Evolutionary conservation across 2,329 filamentous ascomycete species (phyloP), one percentile per base, ranked within the genome.

Genomic region (Colletotrichum limetticola): DNA sequence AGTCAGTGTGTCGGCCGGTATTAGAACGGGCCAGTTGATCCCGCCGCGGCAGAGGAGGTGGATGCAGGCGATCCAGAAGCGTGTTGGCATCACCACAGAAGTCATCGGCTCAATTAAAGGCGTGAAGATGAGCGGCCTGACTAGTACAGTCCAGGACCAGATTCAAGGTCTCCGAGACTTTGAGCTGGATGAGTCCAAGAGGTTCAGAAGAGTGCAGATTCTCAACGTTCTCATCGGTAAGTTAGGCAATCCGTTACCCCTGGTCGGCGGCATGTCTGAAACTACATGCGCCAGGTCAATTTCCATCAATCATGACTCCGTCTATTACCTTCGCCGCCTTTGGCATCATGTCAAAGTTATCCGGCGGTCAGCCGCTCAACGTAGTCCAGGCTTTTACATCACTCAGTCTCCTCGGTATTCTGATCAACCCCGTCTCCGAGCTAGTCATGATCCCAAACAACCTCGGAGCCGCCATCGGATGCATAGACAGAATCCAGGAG

Each of bases 51-150:
- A 72, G 53, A 66, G 66, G 28, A 26, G 42, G 5, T 89, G 88
- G 88, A 81, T 89, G 37, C 80, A 85, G 60, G 86, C 86, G 9
- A 86, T 88, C 19, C 83, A 89, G 76, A 80, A 79, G 26, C 84
- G 87, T 3, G 84, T 89, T n/a, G 85, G 83, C 8, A 82, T 84
- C 12, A 89, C 87, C 0, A 81, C 85, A 2, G 81, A 82, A 1
- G 84, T 87, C 76, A 79, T 89, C 0, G 82, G 82, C 9, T 84
- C 83, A 11, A 87, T 90, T 79, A 88, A 87, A 75, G 84, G 83
- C 14, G 81, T 89, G 68, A 89, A 88, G 76, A 84, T 89, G 74
- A 81, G 85, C 3, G 87, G 87, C 0, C 76, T 89, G 11, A 84
- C 82, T 46, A 78, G 83, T 9, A 81, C 81, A 3, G 85, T 75